Conservation (phyloP, 345 rosid genomes). For the Conringia planisiliqua region DNA sequence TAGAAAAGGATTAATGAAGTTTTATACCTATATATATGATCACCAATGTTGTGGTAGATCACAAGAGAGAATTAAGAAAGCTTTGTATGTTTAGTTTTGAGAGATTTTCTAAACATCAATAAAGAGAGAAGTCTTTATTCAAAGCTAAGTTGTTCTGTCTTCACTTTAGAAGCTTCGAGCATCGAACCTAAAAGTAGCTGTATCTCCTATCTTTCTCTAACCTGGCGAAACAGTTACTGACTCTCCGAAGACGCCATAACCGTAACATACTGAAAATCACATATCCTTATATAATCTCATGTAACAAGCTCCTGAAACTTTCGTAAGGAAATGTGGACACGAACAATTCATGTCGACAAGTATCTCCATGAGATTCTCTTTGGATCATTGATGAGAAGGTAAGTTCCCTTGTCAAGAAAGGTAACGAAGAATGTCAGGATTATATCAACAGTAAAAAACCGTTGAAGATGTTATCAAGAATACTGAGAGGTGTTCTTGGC, state of each 20-base stretch:
- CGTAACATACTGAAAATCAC: conserved; percentile 80
- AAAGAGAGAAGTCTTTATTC: no score
- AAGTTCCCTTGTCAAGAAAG: conserved; percentile 50
- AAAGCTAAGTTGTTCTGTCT: no score
- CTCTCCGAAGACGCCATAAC: conserved; percentile 88
- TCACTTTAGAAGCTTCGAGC: conserved; percentile 62
- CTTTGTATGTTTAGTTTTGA: no score
- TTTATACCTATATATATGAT: no score
- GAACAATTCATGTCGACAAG: not conserved
- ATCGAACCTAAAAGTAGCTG: conserved; percentile 69
- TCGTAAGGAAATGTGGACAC: conserved; percentile 80
- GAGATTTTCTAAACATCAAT: no score
- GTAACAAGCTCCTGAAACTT: conserved; percentile 40
- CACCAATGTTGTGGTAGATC: no score
- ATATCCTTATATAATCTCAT: conserved; percentile 44
- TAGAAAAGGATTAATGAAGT: no score
- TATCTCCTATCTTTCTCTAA: conserved; percentile 79
- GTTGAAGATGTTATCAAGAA: conserved; percentile 60
- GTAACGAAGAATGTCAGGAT: conserved; percentile 78
- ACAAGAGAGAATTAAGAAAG: no score
- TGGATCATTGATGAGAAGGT: no score
- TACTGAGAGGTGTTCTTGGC: conserved; percentile 46
- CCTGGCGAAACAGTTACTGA: conserved; percentile 59
- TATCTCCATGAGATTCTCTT: no score
- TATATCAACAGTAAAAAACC: conserved; percentile 69